phyloP scores from a whole-genome alignment of 192 early-diverging fungal species.

The Backusella luteola region DNA sequence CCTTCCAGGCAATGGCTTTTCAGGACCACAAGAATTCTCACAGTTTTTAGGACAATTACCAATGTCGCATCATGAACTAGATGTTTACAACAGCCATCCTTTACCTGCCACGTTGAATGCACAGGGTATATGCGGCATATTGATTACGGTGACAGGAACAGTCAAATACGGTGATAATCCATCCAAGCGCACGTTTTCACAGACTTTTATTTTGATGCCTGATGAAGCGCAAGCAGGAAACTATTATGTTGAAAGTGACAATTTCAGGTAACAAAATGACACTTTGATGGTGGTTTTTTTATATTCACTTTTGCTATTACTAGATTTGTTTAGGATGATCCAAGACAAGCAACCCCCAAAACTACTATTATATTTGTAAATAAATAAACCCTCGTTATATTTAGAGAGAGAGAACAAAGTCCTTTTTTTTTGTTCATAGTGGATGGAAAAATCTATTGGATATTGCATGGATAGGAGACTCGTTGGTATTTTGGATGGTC shows the following conservation, averaged over 20 bases:
- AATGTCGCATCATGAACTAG: constrained; percentile 39
- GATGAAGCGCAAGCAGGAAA: constrained; percentile 43
- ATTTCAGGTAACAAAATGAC: constrained; percentile 35
- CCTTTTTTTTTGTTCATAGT: too few species aligned
- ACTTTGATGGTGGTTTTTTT: background rate
- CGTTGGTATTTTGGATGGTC: too few species aligned
- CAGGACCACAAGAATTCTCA: constrained; percentile 42
- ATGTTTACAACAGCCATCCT: constrained; percentile 51
- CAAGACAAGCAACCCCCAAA: background rate
- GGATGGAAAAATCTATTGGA: too few species aligned
- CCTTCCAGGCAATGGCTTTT: constrained; percentile 43
- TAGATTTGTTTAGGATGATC: background rate
- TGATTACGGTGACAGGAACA: constrained; percentile 46
- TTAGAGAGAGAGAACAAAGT: background rate
- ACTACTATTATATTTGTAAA: background rate
- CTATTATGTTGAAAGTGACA: constrained; percentile 52
- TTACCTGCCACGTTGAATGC: constrained; percentile 35
- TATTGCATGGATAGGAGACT: too few species aligned
- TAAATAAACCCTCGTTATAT: background rate
- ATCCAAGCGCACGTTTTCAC: constrained; percentile 37
- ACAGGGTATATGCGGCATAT: constrained; percentile 40
- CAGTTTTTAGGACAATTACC: constrained; percentile 45
- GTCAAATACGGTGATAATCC: constrained; percentile 47
- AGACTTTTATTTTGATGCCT: constrained; percentile 48
- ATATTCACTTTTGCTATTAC: background rate